Evolutionary conservation across 306 rosid genomes (phyloP).

Genomic region (Acmispon strigosus): DNA sequence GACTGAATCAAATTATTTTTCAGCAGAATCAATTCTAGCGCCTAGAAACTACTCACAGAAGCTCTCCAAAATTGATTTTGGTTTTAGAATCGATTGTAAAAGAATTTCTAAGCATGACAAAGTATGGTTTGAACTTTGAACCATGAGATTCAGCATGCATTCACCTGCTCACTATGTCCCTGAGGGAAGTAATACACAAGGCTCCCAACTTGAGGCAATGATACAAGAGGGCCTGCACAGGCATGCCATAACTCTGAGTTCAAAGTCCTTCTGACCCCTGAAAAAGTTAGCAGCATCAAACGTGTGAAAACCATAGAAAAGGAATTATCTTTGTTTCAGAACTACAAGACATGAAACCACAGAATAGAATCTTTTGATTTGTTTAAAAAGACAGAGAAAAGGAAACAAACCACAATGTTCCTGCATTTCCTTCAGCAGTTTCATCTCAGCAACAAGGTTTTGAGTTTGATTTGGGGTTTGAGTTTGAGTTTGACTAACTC

Average conservation of each 20-base stretch:
- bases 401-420: conserved; percentile 66
- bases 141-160: not conserved
- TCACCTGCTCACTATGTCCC: conserved; percentile 98
- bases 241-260: conserved; percentile 98
- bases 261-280: conserved; percentile 69
- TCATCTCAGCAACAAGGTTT: conserved; percentile 74
- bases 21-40: too few species aligned
- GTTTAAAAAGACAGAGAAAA: not conserved
- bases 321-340: not conserved
- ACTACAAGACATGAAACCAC: not conserved
- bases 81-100: too few species aligned
- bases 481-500: conserved; percentile 28
- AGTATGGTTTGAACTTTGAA: not conserved
- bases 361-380: not conserved
- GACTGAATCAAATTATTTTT: too few species aligned
- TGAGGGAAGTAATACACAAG: conserved; percentile 93
- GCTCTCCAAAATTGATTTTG: too few species aligned
- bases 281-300: conserved; percentile 19
- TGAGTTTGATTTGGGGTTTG: not conserved
- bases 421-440: conserved; percentile 81
- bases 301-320: not conserved
- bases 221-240: conserved; percentile 96
- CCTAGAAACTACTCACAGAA: too few species aligned
- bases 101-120: too few species aligned
- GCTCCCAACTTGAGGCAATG: conserved; percentile 79